phyloP scores from a whole-genome alignment of 2,329 filamentous ascomycete species.

The Penicillium sp. region DNA sequence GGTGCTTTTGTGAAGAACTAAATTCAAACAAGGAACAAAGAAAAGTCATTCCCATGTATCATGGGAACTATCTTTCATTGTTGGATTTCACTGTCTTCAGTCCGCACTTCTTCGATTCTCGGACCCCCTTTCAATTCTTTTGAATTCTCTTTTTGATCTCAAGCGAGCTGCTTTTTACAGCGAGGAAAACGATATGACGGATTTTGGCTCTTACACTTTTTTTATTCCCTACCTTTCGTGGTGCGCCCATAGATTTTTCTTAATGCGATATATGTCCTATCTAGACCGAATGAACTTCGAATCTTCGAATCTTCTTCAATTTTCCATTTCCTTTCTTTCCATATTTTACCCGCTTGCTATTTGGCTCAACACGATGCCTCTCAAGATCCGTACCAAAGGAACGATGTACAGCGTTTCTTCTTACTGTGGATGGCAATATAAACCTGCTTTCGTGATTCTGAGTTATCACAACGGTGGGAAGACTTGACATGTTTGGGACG shows the following conservation, averaged over 20 bases:
- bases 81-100: background rate
- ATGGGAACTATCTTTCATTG: background rate
- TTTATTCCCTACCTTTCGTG: background rate
- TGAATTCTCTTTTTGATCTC: background rate
- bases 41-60: background rate
- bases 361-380: no score
- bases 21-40: background rate
- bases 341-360: no score
- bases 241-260: constrained; percentile 4
- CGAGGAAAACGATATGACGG: constrained; percentile 8
- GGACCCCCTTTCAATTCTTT: background rate
- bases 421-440: no score
- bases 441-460: no score
- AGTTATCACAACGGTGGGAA: no score
- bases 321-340: background rate
- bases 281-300: constrained; percentile 3
- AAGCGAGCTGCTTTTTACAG: constrained; percentile 3
- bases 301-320: background rate
- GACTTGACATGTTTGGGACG: no score
- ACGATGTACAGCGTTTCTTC: no score
- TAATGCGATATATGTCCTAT: constrained; percentile 6
- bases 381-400: no score
- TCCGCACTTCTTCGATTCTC: background rate
- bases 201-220: constrained; percentile 1
- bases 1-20: constrained; percentile 5